These are phyloP conservation scores for Arthroderma uncinatum DNA, from an alignment of 2,329 filamentous ascomycete genomes.

Conservation along the genomic window DNA sequence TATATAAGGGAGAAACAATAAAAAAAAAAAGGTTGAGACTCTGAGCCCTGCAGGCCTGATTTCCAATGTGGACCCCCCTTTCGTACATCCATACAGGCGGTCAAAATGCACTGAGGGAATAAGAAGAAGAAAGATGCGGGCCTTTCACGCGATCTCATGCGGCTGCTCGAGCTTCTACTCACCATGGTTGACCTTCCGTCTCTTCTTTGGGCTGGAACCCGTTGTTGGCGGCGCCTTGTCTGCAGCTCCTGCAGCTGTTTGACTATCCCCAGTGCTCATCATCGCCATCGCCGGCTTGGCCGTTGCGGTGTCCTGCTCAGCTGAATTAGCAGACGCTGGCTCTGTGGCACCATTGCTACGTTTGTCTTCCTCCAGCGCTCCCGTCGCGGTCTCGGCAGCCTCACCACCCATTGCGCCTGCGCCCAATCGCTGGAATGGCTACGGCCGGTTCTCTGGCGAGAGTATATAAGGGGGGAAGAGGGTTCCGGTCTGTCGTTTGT, in stretches of 20 bases:
- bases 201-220: slow-evolving; percentile 59
- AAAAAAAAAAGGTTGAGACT: slow-evolving; percentile 16
- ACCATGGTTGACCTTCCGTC: slow-evolving; percentile 85
- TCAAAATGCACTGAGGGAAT: background rate
- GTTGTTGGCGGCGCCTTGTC: slow-evolving; percentile 23
- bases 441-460: slow-evolving; percentile 6
- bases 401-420: slow-evolving; percentile 12
- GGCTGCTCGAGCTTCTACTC: slow-evolving; percentile 29
- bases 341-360: slow-evolving; percentile 4
- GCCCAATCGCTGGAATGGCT: slow-evolving; percentile 6
- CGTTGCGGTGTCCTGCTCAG: slow-evolving; percentile 14
- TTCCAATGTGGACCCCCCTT: slow-evolving; percentile 11
- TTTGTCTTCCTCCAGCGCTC: slow-evolving; percentile 14
- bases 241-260: slow-evolving; percentile 23
- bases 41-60: slow-evolving; percentile 1
- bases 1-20: slow-evolving; percentile 11
- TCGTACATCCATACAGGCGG: background rate
- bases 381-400: slow-evolving; percentile 14
- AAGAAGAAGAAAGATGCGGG: background rate
- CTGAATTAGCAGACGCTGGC: slow-evolving; percentile 9
- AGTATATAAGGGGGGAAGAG: background rate
- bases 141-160: background rate
- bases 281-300: slow-evolving; percentile 20
- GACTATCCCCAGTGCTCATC: slow-evolving; percentile 22
- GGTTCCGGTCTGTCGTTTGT: slow-evolving; percentile 8